Conservation (phyloP, 257 asterid genomes). For the Plectranthus barbatus region DNA sequence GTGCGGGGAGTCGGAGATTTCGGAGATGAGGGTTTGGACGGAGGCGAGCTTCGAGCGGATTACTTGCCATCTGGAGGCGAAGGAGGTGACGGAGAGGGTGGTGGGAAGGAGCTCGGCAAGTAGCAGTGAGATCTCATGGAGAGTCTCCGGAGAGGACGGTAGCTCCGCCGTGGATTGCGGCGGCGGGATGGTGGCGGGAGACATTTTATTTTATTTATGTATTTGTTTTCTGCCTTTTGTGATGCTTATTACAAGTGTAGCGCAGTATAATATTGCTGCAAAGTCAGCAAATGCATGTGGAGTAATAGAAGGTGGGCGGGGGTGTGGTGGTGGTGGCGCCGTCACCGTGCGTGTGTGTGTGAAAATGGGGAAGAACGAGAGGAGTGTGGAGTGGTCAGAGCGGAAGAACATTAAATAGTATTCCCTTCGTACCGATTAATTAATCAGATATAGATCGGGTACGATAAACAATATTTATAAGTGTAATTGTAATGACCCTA, state of each 20-base stretch:
- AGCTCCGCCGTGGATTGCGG: constrained; percentile 23
- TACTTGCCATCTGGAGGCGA: constrained; percentile 68
- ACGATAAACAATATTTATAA: too few species aligned
- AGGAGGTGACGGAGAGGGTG: constrained; percentile 45
- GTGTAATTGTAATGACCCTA: too few species aligned
- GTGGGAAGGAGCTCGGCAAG: constrained; percentile 43
- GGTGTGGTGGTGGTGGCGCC: background rate
- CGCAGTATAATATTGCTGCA: background rate
- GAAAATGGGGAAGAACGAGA: background rate
- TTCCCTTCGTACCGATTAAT: too few species aligned
- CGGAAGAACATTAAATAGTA: background rate
- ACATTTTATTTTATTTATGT: constrained; percentile 13
- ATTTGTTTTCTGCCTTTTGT: constrained; percentile 21
- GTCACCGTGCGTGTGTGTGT: constrained; percentile 3
- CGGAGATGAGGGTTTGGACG: constrained; percentile 41
- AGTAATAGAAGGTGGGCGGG: constrained; percentile 11
- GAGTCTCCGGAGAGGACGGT: constrained; percentile 32
- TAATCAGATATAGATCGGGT: too few species aligned
- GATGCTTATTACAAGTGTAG: constrained; percentile 16
- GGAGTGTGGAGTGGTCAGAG: background rate
- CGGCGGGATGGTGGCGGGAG: constrained; percentile 44
- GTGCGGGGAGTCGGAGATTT: constrained; percentile 60
- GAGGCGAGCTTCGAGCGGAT: constrained; percentile 62
- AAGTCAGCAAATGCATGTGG: constrained; percentile 30
- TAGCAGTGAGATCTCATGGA: constrained; percentile 28